Evolutionary conservation across 495 filamentous ascomycete genomes (phyloP).

Genomic region (Amorphotheca resinae): DNA sequence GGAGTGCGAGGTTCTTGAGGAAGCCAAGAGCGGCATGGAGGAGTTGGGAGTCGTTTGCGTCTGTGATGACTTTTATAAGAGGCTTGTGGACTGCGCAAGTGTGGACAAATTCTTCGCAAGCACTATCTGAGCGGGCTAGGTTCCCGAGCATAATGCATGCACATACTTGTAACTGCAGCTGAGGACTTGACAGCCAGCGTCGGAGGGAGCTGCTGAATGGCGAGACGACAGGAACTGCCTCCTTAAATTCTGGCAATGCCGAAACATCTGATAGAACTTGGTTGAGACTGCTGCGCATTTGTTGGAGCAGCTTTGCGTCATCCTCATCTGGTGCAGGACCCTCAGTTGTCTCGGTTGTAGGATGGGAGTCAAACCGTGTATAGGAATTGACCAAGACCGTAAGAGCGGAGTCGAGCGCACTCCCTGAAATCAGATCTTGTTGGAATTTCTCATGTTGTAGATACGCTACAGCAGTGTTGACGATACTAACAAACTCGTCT

Average conservation of each 20-base stretch:
- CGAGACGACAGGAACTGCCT: slow-evolving; percentile 35
- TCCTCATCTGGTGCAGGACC: slow-evolving; percentile 26
- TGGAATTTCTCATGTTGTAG: slow-evolving; percentile 27
- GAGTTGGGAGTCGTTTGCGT: slow-evolving; percentile 32
- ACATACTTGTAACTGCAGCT: slow-evolving; percentile 54
- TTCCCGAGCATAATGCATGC: slow-evolving; percentile 70
- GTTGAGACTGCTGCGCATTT: slow-evolving; percentile 42
- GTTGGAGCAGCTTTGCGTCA: slow-evolving; percentile 37
- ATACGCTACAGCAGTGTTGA: slow-evolving; percentile 21
- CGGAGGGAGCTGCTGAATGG: slow-evolving; percentile 40
- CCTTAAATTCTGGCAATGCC: slow-evolving; percentile 40
- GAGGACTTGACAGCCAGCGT: slow-evolving; percentile 35
- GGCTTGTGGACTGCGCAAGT: slow-evolving; percentile 39
- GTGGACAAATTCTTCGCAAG: slow-evolving; percentile 44
- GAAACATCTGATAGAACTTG: slow-evolving; percentile 52
- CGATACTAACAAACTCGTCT: slow-evolving; percentile 22
- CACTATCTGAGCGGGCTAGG: slow-evolving; percentile 56
- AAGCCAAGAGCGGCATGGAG: slow-evolving; percentile 60
- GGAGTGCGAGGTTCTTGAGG: slow-evolving; percentile 67
- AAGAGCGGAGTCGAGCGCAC: slow-evolving; percentile 19
- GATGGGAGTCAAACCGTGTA: slow-evolving; percentile 19
- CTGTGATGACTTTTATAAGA: slow-evolving; percentile 24
- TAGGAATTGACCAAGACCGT: slow-evolving; percentile 23
- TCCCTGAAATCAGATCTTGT: slow-evolving; percentile 26
- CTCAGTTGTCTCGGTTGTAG: slow-evolving; percentile 16